Evolutionary conservation across 2,329 filamentous ascomycete genomes (phyloP).

Genomic region (Aspergillus sergii): DNA sequence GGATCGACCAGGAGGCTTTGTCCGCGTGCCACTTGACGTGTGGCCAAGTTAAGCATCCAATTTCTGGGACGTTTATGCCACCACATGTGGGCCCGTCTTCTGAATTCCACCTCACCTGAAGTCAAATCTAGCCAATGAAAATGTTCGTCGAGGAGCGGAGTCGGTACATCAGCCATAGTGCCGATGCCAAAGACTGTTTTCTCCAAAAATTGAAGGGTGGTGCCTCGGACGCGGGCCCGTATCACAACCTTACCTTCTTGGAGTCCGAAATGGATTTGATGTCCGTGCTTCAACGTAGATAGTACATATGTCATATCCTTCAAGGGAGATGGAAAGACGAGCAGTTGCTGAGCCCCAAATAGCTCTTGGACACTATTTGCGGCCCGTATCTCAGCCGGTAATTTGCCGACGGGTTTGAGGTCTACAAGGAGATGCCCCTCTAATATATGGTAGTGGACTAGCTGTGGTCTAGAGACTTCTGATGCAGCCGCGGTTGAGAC

Average conservation of each 20-base stretch:
- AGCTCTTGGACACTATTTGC: constrained; percentile 34
- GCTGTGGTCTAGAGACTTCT: constrained; percentile 34
- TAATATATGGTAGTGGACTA: constrained; percentile 49
- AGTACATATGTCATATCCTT: neutral
- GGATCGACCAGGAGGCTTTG: constrained; percentile 52
- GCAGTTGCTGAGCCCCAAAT: neutral
- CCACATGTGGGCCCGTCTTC: constrained; percentile 49
- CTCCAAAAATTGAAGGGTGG: constrained; percentile 38
- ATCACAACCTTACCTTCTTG: constrained; percentile 46
- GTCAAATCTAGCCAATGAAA: constrained; percentile 51
- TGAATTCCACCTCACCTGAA: constrained; percentile 54
- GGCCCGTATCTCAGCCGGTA: constrained; percentile 55
- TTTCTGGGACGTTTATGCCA: constrained; percentile 32
- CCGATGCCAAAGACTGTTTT: constrained; percentile 23
- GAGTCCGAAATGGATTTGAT: neutral
- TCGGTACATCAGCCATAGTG: constrained; percentile 53
- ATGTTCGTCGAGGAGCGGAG: constrained; percentile 52
- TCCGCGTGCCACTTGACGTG: constrained; percentile 29
- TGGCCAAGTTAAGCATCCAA: constrained; percentile 43
- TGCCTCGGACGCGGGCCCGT: constrained; percentile 30
- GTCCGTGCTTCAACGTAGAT: neutral
- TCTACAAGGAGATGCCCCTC: constrained; percentile 54
- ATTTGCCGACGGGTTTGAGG: constrained; percentile 51
- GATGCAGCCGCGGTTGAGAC: constrained; percentile 28
- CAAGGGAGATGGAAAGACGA: neutral